These are phyloP conservation scores for Solanum raphanifolium DNA, from an alignment of 257 asterid species.

Conservation along the genomic window DNA sequence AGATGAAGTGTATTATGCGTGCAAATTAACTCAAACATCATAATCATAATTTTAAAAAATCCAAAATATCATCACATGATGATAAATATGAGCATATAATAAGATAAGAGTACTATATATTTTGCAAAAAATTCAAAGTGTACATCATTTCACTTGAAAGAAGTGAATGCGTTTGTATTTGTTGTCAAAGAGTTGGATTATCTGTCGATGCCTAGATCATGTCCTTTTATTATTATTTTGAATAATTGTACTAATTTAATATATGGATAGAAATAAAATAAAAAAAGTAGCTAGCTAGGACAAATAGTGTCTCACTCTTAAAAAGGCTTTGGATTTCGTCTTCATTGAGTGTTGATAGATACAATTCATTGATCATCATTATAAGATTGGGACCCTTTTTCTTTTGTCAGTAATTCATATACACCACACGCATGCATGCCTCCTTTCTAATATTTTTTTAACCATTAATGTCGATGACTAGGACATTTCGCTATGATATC, in stretches of 20 bases:
- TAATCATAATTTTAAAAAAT: background rate
- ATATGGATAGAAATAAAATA: background rate
- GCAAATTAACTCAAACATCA: background rate
- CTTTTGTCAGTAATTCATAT: background rate
- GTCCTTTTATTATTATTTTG: background rate
- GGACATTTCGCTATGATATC: background rate
- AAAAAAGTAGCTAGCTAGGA: background rate
- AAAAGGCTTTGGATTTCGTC: background rate
- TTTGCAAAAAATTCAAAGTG: background rate
- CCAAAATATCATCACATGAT: background rate
- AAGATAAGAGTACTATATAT: background rate
- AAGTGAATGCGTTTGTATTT: background rate
- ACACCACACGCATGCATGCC: constrained; percentile 2
- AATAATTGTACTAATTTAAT: background rate
- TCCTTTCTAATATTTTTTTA: background rate
- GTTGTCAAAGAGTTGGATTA: background rate
- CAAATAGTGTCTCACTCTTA: background rate
- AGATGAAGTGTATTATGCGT: no score
- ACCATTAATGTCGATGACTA: background rate
- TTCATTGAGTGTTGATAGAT: background rate
- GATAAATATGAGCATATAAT: background rate
- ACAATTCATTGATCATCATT: background rate
- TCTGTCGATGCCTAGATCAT: background rate
- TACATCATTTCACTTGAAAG: background rate
- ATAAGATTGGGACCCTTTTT: background rate